Evolutionary conservation across 1,284 basidiomycete genomes (phyloP), one percentile per base, ranked within the genome.

Genomic region (Ganoderma sinense): DNA sequence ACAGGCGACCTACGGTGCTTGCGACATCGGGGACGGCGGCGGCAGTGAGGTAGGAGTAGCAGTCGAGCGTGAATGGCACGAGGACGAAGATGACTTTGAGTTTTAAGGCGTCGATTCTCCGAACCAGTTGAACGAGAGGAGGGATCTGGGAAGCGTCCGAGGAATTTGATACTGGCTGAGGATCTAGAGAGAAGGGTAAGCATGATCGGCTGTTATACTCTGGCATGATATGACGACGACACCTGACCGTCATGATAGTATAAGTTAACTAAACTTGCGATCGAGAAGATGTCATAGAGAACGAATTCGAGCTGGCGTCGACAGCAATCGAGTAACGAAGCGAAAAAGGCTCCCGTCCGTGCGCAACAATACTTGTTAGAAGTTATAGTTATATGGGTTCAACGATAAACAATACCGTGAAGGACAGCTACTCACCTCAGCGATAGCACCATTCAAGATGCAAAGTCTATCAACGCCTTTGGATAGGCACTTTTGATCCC

Each of bases 401-500:
- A 20, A 18, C 41, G 1, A 0, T 14, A 43, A 43, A 2, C 16
- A 4, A 3, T 43, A 13, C 41, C 41, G 20, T 43, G 0, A 43
- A 43, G 16, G 16, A 20, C 41, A 20, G 2, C 14, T 43, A 43
- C 41, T 43, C 5, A 13, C 41, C 41, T 43, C 41, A 18, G 16
- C 41, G 16, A 43, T 43, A 13, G 20, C 3, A 18, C 20, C 16
- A 4, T 20, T 43, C 43, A 45, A 45, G 7, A 45, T 8, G 20
- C 20, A 45, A 5, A 45, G 43, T 45, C 5, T n/a, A 45, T 45
- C 43, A 45, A 45, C 1, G 6, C 20, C 43, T n/a, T 8, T 7
- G 1, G 7, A 7, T 10, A 45, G 5, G 18, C 6, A 2, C 7
- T 4, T 1, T 2, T 2, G 1, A 45, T n/a, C 20, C 4, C 5